Percentiles rank a stretch among this genome's conserved stretches.
phyloP scores from a whole-genome alignment of 2,329 filamentous ascomycete species.

The Arthroderma sp. region DNA sequence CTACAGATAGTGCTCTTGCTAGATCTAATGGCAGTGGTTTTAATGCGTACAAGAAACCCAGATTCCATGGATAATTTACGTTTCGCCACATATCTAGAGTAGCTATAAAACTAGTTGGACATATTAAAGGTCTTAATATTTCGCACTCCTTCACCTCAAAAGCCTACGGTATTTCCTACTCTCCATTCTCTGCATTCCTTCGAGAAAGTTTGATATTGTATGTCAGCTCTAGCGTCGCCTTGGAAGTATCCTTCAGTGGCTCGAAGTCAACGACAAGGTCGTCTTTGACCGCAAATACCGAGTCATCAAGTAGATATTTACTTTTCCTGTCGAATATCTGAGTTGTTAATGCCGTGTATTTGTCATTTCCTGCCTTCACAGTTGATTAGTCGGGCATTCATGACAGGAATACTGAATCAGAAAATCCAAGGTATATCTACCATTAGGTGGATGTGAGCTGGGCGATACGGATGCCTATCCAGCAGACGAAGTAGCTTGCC shows the following conservation, averaged over 20 bases:
- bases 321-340: constrained; percentile 63
- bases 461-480: constrained; percentile 48
- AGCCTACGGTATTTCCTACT: too few species aligned
- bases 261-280: constrained; percentile 45
- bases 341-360: constrained; percentile 57
- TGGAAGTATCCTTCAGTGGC: constrained; percentile 36
- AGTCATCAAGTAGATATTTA: constrained; percentile 47
- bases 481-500: constrained; percentile 45
- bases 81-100: too few species aligned
- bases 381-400: neutral
- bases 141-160: too few species aligned
- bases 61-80: too few species aligned
- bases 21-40: too few species aligned
- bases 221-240: constrained; percentile 40
- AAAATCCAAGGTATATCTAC: constrained; percentile 23
- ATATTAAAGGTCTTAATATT: too few species aligned
- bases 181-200: constrained; percentile 14
- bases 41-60: too few species aligned
- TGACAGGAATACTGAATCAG: neutral
- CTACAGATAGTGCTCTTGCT: too few species aligned
- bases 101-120: too few species aligned
- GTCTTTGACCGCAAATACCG: constrained; percentile 48
- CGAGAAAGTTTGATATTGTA: constrained; percentile 36
- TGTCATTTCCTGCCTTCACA: constrained; percentile 34
- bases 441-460: constrained; percentile 52